Evolutionary conservation across 768 basidiomycete species (phyloP).

Genomic region (Mycena galericulata): DNA sequence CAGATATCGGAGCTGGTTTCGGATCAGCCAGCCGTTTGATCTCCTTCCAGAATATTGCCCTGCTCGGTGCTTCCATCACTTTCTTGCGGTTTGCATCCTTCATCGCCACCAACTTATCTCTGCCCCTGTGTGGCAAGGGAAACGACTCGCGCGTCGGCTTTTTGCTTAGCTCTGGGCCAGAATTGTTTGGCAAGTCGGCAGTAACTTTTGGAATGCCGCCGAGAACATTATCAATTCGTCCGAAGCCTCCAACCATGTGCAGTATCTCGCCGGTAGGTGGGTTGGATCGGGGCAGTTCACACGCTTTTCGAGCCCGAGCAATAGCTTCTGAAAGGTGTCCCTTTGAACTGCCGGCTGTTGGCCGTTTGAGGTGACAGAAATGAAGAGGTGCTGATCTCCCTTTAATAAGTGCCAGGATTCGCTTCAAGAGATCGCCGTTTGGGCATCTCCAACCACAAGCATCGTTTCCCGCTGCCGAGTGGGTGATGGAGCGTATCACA

Average conservation of each 20-base stretch:
- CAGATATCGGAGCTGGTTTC: too few relatives aligned
- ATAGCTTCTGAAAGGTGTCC: not conserved
- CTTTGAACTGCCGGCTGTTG: not conserved
- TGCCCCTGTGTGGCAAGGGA: not conserved
- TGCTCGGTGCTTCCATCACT: slow-evolving; percentile 4
- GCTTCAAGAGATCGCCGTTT: slow-evolving; percentile 21
- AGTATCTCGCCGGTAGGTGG: too few relatives aligned
- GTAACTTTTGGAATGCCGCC: not conserved
- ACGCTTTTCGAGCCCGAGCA: not conserved
- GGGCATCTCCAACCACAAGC: slow-evolving; percentile 7
- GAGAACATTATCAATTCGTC: not conserved
- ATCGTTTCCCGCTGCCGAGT: too few relatives aligned
- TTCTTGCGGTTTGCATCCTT: slow-evolving; percentile 1
- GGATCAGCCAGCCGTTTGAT: too few relatives aligned
- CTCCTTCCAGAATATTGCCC: slow-evolving; percentile 16
- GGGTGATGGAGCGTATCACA: too few relatives aligned
- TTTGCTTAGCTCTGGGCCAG: not conserved
- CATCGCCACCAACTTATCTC: not conserved
- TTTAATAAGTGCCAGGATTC: not conserved
- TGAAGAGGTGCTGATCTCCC: slow-evolving; percentile 1
- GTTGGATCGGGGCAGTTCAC: not conserved
- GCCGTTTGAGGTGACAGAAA: not conserved
- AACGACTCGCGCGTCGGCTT: not conserved
- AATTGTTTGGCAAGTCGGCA: not conserved
- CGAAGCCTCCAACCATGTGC: too few relatives aligned